A percentile compares a stretch with the other conserved stretches of the same genome.
Evolutionary conservation across 179 eudicot genomes (phyloP).

Genomic region (Beta corolliflora): DNA sequence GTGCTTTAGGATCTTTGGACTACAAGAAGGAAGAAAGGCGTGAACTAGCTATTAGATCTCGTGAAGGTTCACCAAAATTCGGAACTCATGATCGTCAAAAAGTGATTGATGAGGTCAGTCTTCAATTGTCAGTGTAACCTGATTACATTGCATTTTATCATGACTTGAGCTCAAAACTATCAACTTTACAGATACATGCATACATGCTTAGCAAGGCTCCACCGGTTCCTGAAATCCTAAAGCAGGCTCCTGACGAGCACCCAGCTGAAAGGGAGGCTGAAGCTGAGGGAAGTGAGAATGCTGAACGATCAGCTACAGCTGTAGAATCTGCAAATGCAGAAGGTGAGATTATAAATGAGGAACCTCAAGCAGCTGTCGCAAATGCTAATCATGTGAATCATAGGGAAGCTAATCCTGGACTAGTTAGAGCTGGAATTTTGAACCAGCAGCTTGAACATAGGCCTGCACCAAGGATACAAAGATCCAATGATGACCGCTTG

Average conservation of each 20-base stretch:
- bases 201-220: constrained; percentile 91
- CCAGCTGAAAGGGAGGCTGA: constrained; percentile 33
- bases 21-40: constrained; percentile 88
- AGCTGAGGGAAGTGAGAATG: constrained; percentile 42
- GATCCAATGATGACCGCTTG: constrained; percentile 65
- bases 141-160: neutral
- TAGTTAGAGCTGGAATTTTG: constrained; percentile 35
- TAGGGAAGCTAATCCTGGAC: constrained; percentile 36
- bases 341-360: constrained; percentile 47
- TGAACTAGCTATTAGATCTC: constrained; percentile 80
- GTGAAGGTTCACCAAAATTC: constrained; percentile 72
- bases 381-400: constrained; percentile 25
- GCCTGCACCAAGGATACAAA: constrained; percentile 41
- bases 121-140: neutral
- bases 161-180: neutral
- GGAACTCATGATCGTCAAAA: constrained; percentile 89
- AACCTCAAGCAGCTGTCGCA: constrained; percentile 41
- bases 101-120: constrained; percentile 86
- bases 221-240: constrained; percentile 55
- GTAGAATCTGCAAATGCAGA: constrained; percentile 34
- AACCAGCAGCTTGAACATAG: constrained; percentile 34
- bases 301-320: constrained; percentile 29
- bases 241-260: constrained; percentile 46
- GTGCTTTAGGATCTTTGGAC: constrained; percentile 93
- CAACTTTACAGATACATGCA: constrained; percentile 65